Evolutionary conservation across 1,284 basidiomycete genomes (phyloP).

Genomic region (Cryptococcus neoformans): DNA sequence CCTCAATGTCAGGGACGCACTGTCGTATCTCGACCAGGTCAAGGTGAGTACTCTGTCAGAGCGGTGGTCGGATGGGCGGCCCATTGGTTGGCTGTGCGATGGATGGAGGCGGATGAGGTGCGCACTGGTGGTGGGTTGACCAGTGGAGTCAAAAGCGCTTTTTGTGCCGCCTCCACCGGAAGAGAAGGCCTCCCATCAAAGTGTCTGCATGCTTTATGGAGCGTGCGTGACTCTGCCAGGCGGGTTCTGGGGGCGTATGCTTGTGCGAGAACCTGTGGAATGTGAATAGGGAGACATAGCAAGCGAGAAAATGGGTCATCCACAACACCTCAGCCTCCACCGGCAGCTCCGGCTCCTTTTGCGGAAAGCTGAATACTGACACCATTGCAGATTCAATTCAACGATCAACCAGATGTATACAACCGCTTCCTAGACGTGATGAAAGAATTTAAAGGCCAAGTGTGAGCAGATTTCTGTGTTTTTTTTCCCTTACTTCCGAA

Average conservation of each 20-base stretch:
- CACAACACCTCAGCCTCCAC: slow-evolving; percentile 8
- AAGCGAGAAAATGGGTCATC: neutral
- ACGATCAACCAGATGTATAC: slow-evolving; percentile 91
- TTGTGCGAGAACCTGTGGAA: neutral
- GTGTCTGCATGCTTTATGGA: no score
- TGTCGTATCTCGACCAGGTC: slow-evolving; percentile 95
- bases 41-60: slow-evolving; percentile 55
- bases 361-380: neutral
- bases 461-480: slow-evolving; percentile 58
- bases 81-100: neutral
- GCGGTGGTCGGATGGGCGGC: neutral
- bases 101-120: neutral
- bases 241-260: no score
- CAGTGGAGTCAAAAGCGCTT: neutral
- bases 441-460: slow-evolving; percentile 97
- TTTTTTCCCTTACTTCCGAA: neutral
- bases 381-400: slow-evolving; percentile 65
- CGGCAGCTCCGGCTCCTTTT: slow-evolving; percentile 1
- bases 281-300: neutral
- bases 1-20: slow-evolving; percentile 67
- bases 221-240: no score
- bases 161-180: neutral
- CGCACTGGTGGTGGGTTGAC: neutral
- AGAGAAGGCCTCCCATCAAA: no score
- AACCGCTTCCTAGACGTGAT: slow-evolving; percentile 98